phyloP scores from a whole-genome alignment of 768 basidiomycete genomes.

The Baorangia bicolor region DNA sequence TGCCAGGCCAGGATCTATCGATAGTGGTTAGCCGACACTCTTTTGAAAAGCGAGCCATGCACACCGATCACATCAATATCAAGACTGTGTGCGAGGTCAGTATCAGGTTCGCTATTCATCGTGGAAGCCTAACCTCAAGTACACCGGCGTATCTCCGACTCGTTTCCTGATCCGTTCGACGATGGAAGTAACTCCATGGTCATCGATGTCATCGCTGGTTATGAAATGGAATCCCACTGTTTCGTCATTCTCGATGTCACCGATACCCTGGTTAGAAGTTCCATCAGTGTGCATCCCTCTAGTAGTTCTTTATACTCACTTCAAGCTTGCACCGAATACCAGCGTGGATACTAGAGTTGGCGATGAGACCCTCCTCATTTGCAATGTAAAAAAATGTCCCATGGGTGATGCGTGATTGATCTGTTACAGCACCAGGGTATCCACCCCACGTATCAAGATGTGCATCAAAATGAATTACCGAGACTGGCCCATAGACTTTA shows the following conservation, averaged over 20 bases:
- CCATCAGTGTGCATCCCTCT: background rate
- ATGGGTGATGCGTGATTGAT: slow-evolving; percentile 72
- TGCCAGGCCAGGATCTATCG: slow-evolving; percentile 69
- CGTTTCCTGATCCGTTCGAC: slow-evolving; percentile 66
- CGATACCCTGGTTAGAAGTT: slow-evolving; percentile 14
- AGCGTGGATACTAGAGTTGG: slow-evolving; percentile 75
- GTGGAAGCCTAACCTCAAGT: slow-evolving; percentile 51
- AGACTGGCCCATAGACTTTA: slow-evolving; percentile 77
- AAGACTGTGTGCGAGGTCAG: slow-evolving; percentile 40
- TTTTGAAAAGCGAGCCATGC: background rate
- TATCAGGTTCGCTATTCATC: background rate
- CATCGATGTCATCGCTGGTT: slow-evolving; percentile 80
- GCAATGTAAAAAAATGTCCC: slow-evolving; percentile 87
- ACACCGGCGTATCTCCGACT: slow-evolving; percentile 74
- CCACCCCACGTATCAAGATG: slow-evolving; percentile 64
- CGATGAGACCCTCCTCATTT: slow-evolving; percentile 71
- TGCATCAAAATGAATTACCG: slow-evolving; percentile 83
- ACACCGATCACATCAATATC: slow-evolving; percentile 82
- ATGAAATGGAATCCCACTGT: slow-evolving; percentile 78
- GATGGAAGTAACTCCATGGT: slow-evolving; percentile 69
- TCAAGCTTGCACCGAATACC: slow-evolving; percentile 79
- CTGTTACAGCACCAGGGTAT: slow-evolving; percentile 41
- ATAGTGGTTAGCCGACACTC: slow-evolving; percentile 3
- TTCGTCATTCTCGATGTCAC: slow-evolving; percentile 58
- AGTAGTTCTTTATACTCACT: slow-evolving; percentile 35